phyloP scores from a whole-genome alignment of 495 filamentous ascomycete genomes.

The Daldinia vernicosa region DNA sequence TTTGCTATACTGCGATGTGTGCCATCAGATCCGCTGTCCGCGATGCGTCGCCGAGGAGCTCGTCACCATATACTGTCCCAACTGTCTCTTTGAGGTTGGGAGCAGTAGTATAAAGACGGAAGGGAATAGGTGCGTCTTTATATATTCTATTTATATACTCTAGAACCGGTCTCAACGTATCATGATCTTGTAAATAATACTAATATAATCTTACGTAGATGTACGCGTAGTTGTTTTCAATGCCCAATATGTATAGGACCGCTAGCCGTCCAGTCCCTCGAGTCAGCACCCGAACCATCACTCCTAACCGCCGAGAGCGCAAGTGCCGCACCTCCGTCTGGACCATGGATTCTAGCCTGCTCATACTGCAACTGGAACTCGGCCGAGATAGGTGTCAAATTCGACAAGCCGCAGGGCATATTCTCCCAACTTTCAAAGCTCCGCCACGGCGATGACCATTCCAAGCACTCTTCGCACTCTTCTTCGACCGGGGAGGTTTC shows the following conservation, averaged over 20 bases:
- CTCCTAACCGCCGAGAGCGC: slow-evolving; percentile 52
- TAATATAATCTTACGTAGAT: slow-evolving; percentile 62
- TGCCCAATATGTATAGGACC: slow-evolving; percentile 90
- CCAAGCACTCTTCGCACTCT: slow-evolving; percentile 50
- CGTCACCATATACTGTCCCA: slow-evolving; percentile 94
- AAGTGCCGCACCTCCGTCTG: slow-evolving; percentile 47
- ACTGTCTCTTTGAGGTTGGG: slow-evolving; percentile 92
- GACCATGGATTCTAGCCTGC: slow-evolving; percentile 83
- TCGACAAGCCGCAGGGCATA: slow-evolving; percentile 87
- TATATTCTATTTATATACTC: slow-evolving; percentile 6
- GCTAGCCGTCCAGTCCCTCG: slow-evolving; percentile 73
- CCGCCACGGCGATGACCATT: slow-evolving; percentile 62
- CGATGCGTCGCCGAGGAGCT: slow-evolving; percentile 92
- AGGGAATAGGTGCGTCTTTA: slow-evolving; percentile 80
- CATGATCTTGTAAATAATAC: neutral
- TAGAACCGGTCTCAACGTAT: neutral
- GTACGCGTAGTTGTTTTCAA: slow-evolving; percentile 92
- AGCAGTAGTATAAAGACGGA: slow-evolving; percentile 89
- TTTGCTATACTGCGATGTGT: slow-evolving; percentile 95
- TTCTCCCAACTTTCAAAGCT: slow-evolving; percentile 77
- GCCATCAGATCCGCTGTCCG: slow-evolving; percentile 92
- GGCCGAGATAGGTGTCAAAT: slow-evolving; percentile 85
- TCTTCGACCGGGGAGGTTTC: slow-evolving; percentile 32
- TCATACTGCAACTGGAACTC: slow-evolving; percentile 92
- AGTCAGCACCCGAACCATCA: slow-evolving; percentile 57